Evolutionary conservation across 2,329 filamentous ascomycete genomes (phyloP), one percentile per base, ranked within the genome.

Genomic region (Zymoseptoria passerinii): DNA sequence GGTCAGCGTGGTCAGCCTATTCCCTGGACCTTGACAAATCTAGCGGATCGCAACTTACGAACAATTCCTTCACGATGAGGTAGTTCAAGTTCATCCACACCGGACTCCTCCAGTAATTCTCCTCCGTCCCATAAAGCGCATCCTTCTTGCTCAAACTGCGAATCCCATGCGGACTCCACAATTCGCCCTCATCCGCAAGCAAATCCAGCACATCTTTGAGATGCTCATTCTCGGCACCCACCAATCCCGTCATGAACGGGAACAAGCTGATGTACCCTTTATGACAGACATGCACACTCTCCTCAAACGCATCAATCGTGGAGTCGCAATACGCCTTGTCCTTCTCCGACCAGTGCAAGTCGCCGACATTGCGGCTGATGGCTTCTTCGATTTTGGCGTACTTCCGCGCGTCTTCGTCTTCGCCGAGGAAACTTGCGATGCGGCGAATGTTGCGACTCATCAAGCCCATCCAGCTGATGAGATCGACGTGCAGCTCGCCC

Each of bases 31-130:
- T 60, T 60, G 10, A 48, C 50, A 10, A 44, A 27, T 62, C 50
- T 23, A 59, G 51, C 58, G 54, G 54, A 23, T 52, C n/a, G 56
- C 44, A 28, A 81, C 87, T 78, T 80, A 92, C 89, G 65, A 86
- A 80, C 28, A 97, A 83, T 70, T 89, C 85, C 65, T 86, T 83
- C 55, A 96, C 76, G 54, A 89, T 85, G 67, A 97, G 78, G 73
- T 96, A 97, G 76, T 97, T 97, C 65, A 97, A 91, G 71, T 94
- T 94, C 70, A 97, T 88, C 92, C 92, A 97, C 23, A 97, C 82
- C 0, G 94, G 91, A 63, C 90, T 89, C 62, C 91, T 83, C 92
- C 94, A 99, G 78, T 99, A 99, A 74, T 99, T 96, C 77, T 99
- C 94, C 1, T 81, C 89, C 0, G 91, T 95, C 48, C 87, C 90